A percentile compares a stretch with the other conserved stretches of the same genome.
Conservation (phyloP, 331 rosid species). For the Dryas integrifolia region DNA sequence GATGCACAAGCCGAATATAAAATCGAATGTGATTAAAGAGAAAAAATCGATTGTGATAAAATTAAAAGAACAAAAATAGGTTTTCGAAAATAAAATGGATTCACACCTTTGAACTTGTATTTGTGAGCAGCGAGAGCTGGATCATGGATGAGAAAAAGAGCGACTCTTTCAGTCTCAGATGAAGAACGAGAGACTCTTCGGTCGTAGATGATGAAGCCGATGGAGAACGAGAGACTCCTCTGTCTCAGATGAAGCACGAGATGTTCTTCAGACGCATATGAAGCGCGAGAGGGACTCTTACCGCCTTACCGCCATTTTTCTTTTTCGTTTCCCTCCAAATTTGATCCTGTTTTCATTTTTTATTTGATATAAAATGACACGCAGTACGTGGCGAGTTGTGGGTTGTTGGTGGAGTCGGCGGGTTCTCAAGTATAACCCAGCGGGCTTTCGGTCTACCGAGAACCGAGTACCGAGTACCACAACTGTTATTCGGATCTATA, state of each 20-base stretch:
- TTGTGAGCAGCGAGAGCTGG: background rate
- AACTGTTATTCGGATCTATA: too few species aligned
- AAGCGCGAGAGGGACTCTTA: constrained; percentile 4
- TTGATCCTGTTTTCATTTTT: too few species aligned
- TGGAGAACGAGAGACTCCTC: background rate
- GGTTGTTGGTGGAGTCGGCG: background rate
- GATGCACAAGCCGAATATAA: background rate
- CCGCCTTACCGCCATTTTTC: constrained; percentile 28
- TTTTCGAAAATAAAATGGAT: background rate
- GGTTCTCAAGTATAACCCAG: background rate
- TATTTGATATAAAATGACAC: background rate
- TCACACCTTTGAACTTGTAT: background rate
- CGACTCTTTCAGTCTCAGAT: background rate
- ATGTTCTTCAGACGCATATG: background rate
- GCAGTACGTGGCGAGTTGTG: constrained; percentile 3
- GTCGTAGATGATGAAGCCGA: background rate
- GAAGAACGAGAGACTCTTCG: too few species aligned
- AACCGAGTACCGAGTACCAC: too few species aligned
- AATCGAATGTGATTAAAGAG: background rate
- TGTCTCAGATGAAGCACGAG: too few species aligned
- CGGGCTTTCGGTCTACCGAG: too few species aligned
- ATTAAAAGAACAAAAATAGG: too few species aligned
- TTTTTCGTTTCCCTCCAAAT: constrained; percentile 28
- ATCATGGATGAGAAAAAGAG: background rate
- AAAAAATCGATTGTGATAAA: too few species aligned